Conservation (phyloP, 495 filamentous ascomycete species). For the Annulohypoxylon stygium region DNA sequence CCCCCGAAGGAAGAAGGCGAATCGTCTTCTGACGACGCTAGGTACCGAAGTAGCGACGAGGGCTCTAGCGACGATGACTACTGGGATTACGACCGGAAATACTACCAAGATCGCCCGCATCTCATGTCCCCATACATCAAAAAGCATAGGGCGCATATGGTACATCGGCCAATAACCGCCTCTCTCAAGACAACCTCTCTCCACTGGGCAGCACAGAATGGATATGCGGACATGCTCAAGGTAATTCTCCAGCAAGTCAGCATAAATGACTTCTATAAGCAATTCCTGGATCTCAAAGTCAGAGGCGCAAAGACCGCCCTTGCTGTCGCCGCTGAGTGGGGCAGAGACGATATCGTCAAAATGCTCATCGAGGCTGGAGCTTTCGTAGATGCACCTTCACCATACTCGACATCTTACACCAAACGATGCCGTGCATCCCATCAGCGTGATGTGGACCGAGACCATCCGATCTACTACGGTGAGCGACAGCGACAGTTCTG, state of each 20-base stretch:
- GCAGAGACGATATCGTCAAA: neutral
- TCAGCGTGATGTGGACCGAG: neutral
- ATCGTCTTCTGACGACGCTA: neutral
- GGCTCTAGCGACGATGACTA: no score
- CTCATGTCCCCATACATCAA: no score
- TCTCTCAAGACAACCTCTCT: neutral
- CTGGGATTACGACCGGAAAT: no score
- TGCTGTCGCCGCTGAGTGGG: neutral
- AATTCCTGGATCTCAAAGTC: neutral
- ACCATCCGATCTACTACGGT: neutral
- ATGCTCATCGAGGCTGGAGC: neutral
- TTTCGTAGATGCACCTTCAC: slow-evolving; percentile 4
- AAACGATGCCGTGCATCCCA: neutral
- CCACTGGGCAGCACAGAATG: neutral
- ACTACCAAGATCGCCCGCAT: no score
- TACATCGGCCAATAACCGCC: neutral
- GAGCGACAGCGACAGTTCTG: neutral
- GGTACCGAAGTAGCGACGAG: no score
- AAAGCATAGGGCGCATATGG: no score
- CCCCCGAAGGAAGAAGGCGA: no score
- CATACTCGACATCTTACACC: neutral
- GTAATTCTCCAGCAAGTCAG: neutral
- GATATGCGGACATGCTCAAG: neutral
- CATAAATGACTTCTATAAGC: neutral
- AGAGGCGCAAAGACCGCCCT: neutral